A percentile compares a stretch with the other conserved stretches of the same genome.
These are phyloP conservation scores for Sorghum bicolor DNA, from an alignment of 176 grass and related monocot genomes.

Conservation along the genomic window DNA sequence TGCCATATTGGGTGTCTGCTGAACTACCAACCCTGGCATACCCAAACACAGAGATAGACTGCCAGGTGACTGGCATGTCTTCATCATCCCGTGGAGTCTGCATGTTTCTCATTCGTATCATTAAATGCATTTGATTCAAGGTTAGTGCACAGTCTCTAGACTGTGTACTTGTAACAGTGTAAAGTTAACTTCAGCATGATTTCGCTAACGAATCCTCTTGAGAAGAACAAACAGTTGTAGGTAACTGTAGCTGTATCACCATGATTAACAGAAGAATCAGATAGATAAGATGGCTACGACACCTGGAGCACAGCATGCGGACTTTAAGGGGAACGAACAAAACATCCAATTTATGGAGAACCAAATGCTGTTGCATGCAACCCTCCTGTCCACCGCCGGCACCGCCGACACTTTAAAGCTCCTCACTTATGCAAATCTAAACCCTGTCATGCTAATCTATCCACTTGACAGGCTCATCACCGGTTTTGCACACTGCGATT, in stretches of 20 bases:
- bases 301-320: background rate
- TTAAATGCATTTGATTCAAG: background rate
- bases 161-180: background rate
- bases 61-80: background rate
- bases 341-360: constrained; percentile 13
- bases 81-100: background rate
- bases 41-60: background rate
- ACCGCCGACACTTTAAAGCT: constrained; percentile 49
- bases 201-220: background rate
- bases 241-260: background rate
- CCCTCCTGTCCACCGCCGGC: constrained; percentile 21
- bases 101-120: background rate
- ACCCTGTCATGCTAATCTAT: background rate
- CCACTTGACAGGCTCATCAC: background rate
- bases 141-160: background rate
- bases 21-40: background rate
- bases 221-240: background rate
- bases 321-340: background rate
- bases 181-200: background rate
- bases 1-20: background rate
- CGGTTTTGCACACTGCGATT: background rate
- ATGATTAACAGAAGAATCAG: background rate
- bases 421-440: background rate
- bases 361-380: constrained; percentile 19
- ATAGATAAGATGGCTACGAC: background rate